Conservation (phyloP, 371 early-diverging fungal species). For the Rhizopus stolonifer region DNA sequence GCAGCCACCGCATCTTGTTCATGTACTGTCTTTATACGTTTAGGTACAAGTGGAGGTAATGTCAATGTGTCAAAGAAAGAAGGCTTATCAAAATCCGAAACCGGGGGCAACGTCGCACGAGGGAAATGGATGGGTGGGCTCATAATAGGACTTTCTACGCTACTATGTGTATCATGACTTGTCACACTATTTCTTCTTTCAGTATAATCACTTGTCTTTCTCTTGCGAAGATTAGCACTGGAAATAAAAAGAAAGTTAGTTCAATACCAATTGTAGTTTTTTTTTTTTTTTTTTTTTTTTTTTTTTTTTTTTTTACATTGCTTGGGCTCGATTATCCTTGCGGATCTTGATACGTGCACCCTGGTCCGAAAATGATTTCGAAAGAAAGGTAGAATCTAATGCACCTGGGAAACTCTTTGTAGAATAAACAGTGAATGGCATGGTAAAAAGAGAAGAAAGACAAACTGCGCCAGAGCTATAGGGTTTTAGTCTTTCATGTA, state of each 20-base stretch:
- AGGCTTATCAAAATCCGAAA: not conserved
- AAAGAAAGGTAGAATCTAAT: conserved; percentile 79
- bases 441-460: conserved; percentile 67
- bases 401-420: conserved; percentile 90
- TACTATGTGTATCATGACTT: conserved; percentile 29
- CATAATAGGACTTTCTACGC: conserved; percentile 16
- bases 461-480: conserved; percentile 25
- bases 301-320: too few relatives aligned
- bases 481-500: not conserved
- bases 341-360: conserved; percentile 88
- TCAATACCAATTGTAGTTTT: too few relatives aligned
- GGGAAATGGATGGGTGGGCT: not conserved
- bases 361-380: conserved; percentile 86
- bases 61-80: conserved; percentile 1
- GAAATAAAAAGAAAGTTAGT: too few relatives aligned
- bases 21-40: conserved; percentile 10
- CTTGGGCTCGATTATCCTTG: conserved; percentile 42
- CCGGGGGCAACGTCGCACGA: conserved; percentile 7
- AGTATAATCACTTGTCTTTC: conserved; percentile 13
- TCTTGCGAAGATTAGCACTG: conserved; percentile 21
- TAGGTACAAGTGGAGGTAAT: conserved; percentile 17
- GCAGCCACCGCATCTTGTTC: conserved; percentile 39
- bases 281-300: too few relatives aligned
- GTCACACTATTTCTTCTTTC: conserved; percentile 28
- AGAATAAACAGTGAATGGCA: conserved; percentile 75